Base-by-base conservation (phyloP, 495 filamentous ascomycete genomes). In the Penicillium pancosmium region DNA sequence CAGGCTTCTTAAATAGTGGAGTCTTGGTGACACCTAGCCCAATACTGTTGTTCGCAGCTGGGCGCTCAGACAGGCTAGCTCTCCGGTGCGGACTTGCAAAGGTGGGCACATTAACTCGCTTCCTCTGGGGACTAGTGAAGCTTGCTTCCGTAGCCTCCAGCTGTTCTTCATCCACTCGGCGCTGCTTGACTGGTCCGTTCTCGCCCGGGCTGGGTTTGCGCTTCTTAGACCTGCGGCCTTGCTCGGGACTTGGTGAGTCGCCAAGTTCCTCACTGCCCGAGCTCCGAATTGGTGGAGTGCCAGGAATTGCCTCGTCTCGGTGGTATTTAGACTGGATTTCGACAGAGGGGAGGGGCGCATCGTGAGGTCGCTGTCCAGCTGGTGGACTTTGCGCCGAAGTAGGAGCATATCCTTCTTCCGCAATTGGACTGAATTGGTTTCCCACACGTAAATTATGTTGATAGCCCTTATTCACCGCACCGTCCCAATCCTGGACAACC, bases 401-500 rank as follows among this genome's bases (percentile, higher is more conserved):
- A 12, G 36, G 36, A 13, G 15, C 36, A 35, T 55, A 38, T 31
- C 11, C n/a, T 49, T 56, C 54, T 40, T 56, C 54, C 4, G 43
- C 54, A 27, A 56, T 56, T 1, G 54, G 54, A 11, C 25, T 48
- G 43, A 56, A 23, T 11, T 15, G 35, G 51, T 41, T 31, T 9
- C 27, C 8, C 27, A 31, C 27, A 8, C 27, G 27, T n/a, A 27
- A 16, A 15, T 43, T 55, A 19, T 60, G 19, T 40, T 56, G 0
- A 25, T 9, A 13, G 49, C 18, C 13, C 4, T 16, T 10, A 65
- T 44, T n/a, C 16, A 10, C 62, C 5, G 70, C 66, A 4, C 59
- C 68, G 12, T 70, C 67, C 68, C 73, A 73, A 36, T 77, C 76
- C 31, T 70, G 71, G 10, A 60, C 56, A 2, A 77, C 73, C 2